Evolutionary conservation across 2,329 filamentous ascomycete genomes (phyloP).

Genomic region (Colletotrichum viniferum): DNA sequence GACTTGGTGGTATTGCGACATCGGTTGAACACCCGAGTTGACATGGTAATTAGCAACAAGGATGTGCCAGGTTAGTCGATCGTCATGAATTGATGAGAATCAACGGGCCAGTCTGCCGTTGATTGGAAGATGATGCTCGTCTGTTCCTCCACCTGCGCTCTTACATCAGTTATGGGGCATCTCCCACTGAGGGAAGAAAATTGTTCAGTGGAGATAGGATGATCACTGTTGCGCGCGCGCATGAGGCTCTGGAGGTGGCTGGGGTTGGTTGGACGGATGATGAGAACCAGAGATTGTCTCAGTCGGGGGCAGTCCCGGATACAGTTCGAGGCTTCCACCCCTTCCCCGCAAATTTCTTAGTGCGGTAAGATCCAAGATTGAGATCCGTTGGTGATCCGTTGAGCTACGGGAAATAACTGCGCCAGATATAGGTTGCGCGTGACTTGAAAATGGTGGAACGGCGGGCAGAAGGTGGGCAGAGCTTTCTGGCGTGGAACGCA

Average conservation of each 20-base stretch:
- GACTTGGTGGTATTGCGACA: background rate
- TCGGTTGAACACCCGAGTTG: slow-evolving; percentile 10
- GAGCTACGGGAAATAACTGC: slow-evolving; percentile 7
- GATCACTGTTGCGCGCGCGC: background rate
- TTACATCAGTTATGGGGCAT: background rate
- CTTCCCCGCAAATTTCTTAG: slow-evolving; percentile 18
- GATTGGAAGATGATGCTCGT: background rate
- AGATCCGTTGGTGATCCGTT: background rate
- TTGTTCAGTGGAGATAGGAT: background rate
- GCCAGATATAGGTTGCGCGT: slow-evolving; percentile 1
- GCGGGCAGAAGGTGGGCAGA: background rate
- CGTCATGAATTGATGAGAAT: background rate
- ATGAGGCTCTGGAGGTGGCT: background rate
- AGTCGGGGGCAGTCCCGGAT: slow-evolving; percentile 11
- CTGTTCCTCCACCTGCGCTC: background rate
- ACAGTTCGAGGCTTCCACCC: slow-evolving; percentile 9
- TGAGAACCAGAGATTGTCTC: slow-evolving; percentile 17
- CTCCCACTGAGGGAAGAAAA: background rate
- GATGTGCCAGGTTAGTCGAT: background rate
- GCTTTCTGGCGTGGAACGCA: background rate
- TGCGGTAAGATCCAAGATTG: slow-evolving; percentile 7
- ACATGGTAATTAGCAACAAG: background rate
- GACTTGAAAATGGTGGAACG: background rate
- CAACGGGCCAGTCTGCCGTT: background rate
- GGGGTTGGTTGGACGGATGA: background rate